Conservation (phyloP, 1,284 basidiomycete genomes). For the Marasmius sp. region DNA sequence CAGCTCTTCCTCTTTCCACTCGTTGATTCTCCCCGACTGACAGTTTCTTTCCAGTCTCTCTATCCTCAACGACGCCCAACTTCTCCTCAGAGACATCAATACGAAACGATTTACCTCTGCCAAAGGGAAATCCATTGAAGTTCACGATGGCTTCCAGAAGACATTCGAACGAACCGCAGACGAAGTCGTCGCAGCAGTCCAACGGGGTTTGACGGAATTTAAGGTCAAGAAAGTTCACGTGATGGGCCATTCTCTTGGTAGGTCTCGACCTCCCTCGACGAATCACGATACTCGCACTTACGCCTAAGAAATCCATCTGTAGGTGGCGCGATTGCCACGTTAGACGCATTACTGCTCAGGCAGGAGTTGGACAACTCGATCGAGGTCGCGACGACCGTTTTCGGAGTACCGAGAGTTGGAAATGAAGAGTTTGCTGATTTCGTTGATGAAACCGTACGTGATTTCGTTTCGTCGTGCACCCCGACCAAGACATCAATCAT, state of each 20-base stretch:
- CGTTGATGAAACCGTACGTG: slow-evolving; percentile 26
- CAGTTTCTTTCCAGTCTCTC: slow-evolving; percentile 33
- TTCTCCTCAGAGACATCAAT: slow-evolving; percentile 35
- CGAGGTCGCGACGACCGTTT: slow-evolving; percentile 36
- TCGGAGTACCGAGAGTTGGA: slow-evolving; percentile 44
- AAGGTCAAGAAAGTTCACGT: slow-evolving; percentile 37
- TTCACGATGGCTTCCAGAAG: slow-evolving; percentile 46
- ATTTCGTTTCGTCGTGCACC: too few species aligned
- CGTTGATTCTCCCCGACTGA: neutral
- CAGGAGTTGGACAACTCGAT: slow-evolving; percentile 35
- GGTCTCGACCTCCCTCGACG: slow-evolving; percentile 1
- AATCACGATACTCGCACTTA: neutral
- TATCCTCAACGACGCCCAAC: slow-evolving; percentile 41
- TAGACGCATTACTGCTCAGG: slow-evolving; percentile 43
- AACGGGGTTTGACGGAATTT: slow-evolving; percentile 32
- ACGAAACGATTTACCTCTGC: slow-evolving; percentile 35
- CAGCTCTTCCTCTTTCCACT: slow-evolving; percentile 6
- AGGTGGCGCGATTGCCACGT: slow-evolving; percentile 44
- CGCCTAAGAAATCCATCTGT: too few species aligned
- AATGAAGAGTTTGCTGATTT: slow-evolving; percentile 46
- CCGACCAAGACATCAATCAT: too few species aligned
- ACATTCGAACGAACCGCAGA: slow-evolving; percentile 46
- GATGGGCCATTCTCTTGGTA: slow-evolving; percentile 41
- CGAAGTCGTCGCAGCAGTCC: slow-evolving; percentile 37
- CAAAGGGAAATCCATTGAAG: slow-evolving; percentile 23